Conservation (phyloP, 108 stramenopile genomes). For the Skeletonema tropicum region DNA sequence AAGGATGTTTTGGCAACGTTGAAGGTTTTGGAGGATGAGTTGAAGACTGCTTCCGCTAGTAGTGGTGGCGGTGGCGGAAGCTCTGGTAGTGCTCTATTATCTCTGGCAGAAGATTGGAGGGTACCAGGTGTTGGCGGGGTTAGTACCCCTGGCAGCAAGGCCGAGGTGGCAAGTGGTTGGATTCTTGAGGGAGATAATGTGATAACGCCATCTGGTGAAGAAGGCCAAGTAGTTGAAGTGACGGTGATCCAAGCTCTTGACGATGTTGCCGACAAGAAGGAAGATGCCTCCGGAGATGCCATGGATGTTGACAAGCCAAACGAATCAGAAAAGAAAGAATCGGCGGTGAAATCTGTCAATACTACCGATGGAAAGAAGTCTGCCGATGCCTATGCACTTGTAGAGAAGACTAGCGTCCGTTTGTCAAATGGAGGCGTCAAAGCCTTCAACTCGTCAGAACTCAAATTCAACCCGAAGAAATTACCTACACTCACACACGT, state of each 20-base stretch:
- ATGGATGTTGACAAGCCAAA: conserved; percentile 42
- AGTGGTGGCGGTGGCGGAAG: conserved; percentile 22
- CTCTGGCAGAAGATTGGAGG: conserved; percentile 33
- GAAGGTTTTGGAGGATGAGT: conserved; percentile 52
- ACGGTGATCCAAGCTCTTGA: neutral
- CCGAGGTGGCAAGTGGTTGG: conserved; percentile 65
- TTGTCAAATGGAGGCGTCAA: conserved; percentile 23
- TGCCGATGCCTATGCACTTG: neutral
- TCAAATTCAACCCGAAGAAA: conserved; percentile 41
- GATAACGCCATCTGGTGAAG: conserved; percentile 67
- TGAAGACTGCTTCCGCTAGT: conserved; percentile 24
- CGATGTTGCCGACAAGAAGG: conserved; percentile 9
- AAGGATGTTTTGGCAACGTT: conserved; percentile 70
- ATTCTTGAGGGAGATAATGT: conserved; percentile 78
- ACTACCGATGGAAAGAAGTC: neutral
- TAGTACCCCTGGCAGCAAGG: conserved; percentile 7
- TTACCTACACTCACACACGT: conserved; percentile 35
- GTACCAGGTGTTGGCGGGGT: conserved; percentile 69
- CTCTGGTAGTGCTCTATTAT: conserved; percentile 4
- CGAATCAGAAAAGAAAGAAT: conserved; percentile 4
- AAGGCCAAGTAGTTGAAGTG: conserved; percentile 55
- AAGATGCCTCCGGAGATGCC: conserved; percentile 14
- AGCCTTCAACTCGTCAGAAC: conserved; percentile 22
- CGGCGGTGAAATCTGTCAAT: neutral
- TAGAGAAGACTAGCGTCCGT: conserved; percentile 16